Conservation (phyloP, 139 green algal species). For the Gonium pectorale region DNA sequence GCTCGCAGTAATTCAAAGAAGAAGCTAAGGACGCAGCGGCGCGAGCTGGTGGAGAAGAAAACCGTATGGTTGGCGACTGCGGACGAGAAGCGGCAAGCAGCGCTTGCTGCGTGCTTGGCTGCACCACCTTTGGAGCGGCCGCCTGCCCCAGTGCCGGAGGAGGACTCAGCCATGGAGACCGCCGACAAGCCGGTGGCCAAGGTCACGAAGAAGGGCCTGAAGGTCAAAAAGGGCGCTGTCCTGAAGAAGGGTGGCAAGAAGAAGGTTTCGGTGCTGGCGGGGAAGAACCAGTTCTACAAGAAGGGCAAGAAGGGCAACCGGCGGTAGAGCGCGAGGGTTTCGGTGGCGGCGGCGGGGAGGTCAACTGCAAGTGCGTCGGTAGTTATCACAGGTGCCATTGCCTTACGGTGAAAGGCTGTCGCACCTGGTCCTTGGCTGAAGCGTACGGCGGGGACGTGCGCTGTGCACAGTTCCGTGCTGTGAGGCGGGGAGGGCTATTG, state of each 20-base stretch:
- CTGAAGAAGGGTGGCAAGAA: slow-evolving; percentile 34
- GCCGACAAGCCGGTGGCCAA: neutral
- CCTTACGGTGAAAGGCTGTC: too few species aligned
- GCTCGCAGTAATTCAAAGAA: slow-evolving; percentile 10
- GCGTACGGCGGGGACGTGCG: too few species aligned
- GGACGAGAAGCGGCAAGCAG: slow-evolving; percentile 28
- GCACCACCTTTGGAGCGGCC: neutral
- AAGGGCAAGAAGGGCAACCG: slow-evolving; percentile 36
- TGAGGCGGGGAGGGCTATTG: too few species aligned
- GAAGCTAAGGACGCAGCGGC: slow-evolving; percentile 31
- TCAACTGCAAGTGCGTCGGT: too few species aligned
- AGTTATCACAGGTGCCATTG: too few species aligned
- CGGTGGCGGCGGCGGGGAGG: too few species aligned
- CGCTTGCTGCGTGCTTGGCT: slow-evolving; percentile 15
- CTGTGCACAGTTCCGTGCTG: too few species aligned
- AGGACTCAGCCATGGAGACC: neutral
- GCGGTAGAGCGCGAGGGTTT: too few species aligned
- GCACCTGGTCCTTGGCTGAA: too few species aligned
- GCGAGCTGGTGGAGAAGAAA: slow-evolving; percentile 6
- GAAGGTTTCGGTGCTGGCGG: slow-evolving; percentile 29
- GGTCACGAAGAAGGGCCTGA: neutral
- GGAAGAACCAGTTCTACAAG: slow-evolving; percentile 32
- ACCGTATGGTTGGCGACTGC: slow-evolving; percentile 10
- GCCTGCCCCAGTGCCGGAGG: neutral
- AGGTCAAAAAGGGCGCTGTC: slow-evolving; percentile 4